phyloP scores from a whole-genome alignment of 768 basidiomycete genomes.

The Galerina marginata region DNA sequence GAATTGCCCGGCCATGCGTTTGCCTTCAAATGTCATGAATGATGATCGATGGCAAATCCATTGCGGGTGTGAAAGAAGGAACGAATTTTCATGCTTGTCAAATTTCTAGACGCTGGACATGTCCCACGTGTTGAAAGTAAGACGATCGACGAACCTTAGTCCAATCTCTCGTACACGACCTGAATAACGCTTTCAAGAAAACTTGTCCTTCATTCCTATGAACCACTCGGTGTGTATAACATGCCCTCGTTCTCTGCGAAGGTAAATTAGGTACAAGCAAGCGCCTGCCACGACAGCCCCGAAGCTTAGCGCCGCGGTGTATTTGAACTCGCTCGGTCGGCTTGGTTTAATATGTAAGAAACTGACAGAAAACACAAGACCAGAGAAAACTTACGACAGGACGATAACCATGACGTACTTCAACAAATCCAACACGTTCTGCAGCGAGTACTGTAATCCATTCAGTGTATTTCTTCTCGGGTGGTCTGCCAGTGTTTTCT shows the following conservation, averaged over 20 bases:
- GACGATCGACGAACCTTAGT: background rate
- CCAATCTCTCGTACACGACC: background rate
- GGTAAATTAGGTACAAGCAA: slow-evolving; percentile 14
- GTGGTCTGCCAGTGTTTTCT: slow-evolving; percentile 46
- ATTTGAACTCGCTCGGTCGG: slow-evolving; percentile 18
- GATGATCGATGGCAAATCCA: background rate
- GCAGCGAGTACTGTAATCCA: slow-evolving; percentile 43
- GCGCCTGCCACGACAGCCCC: slow-evolving; percentile 17
- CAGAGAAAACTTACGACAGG: slow-evolving; percentile 12
- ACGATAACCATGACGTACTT: slow-evolving; percentile 25
- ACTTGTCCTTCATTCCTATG: slow-evolving; percentile 7
- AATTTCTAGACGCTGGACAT: background rate
- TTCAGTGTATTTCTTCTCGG: slow-evolving; percentile 50
- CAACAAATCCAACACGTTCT: slow-evolving; percentile 35
- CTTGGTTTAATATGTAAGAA: background rate
- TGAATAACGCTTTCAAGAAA: background rate
- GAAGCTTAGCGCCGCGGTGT: slow-evolving; percentile 17
- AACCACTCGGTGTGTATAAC: slow-evolving; percentile 20
- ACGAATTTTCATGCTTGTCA: background rate
- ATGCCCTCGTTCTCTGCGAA: slow-evolving; percentile 19
- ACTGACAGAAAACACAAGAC: background rate
- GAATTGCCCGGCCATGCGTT: no score
- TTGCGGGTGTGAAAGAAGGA: background rate
- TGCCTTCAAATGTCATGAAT: no score
- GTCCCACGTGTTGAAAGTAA: no score